A percentile compares a stretch with the other conserved stretches of the same genome.
Conservation (phyloP, 441 rosid genomes). For the Gossypium aridum region DNA sequence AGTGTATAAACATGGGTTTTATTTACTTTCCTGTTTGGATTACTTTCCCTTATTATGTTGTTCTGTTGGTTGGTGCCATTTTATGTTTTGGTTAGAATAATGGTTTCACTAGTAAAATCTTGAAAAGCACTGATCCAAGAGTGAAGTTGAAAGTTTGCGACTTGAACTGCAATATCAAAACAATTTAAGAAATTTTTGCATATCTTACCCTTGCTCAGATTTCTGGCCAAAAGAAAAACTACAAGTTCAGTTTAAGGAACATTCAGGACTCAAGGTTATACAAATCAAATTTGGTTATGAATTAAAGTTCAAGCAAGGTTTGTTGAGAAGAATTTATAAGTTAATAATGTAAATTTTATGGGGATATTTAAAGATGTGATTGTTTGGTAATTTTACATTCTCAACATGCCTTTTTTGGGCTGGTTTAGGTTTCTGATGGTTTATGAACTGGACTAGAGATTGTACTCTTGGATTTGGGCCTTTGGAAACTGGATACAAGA, state of each 20-base stretch:
- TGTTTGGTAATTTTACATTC: background rate
- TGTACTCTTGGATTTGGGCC: background rate
- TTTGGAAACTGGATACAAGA: background rate
- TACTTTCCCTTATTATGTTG: background rate
- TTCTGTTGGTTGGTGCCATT: conserved; percentile 2
- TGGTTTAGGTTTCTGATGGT: background rate
- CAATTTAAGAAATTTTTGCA: background rate
- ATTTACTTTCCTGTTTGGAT: background rate
- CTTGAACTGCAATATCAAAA: background rate
- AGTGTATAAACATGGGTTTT: background rate
- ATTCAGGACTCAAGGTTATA: background rate
- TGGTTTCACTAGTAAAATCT: background rate
- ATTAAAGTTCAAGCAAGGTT: background rate
- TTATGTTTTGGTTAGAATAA: background rate
- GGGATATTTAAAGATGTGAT: background rate
- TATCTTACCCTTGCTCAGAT: background rate
- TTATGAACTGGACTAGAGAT: background rate
- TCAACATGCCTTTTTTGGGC: background rate
- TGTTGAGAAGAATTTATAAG: background rate
- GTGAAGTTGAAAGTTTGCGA: background rate
- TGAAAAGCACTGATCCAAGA: background rate
- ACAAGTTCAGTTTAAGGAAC: background rate
- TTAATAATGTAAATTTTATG: background rate
- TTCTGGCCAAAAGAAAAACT: background rate
- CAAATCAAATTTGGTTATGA: background rate